Evolutionary conservation across 108 stramenopile genomes (phyloP).

Genomic region (Cyclotella baltica): DNA sequence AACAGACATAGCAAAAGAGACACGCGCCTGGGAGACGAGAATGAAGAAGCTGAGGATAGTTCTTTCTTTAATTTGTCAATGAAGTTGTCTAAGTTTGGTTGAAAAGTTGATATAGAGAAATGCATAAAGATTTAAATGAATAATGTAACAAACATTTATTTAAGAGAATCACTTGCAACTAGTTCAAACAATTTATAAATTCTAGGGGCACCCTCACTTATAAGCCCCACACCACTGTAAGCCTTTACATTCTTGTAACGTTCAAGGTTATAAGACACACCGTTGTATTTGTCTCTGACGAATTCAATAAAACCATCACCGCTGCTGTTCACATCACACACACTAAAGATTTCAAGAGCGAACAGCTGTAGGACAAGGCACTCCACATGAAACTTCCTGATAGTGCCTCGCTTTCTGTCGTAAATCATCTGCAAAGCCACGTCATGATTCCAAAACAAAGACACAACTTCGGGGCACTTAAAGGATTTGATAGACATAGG

Average conservation of each 20-base stretch:
- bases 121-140: not conserved
- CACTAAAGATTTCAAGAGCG: not conserved
- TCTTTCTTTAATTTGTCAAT: not conserved
- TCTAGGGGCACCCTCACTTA: not conserved
- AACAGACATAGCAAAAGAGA: not conserved
- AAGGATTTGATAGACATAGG: not conserved
- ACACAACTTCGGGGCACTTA: not conserved
- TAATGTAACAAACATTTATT: too few relatives aligned
- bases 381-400: not conserved
- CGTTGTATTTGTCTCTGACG: not conserved
- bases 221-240: not conserved
- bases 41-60: not conserved
- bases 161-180: too few relatives aligned
- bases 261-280: not conserved
- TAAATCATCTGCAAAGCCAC: not conserved
- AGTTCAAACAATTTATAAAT: not conserved
- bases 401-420: not conserved
- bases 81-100: not conserved
- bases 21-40: not conserved
- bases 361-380: not conserved
- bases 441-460: not conserved
- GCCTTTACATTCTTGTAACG: not conserved
- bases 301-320: not conserved
- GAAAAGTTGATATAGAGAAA: too few relatives aligned
- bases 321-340: not conserved